Evolutionary conservation across 163 green algal genomes (phyloP).

Genomic region (Trebouxiophyceae sp.): DNA sequence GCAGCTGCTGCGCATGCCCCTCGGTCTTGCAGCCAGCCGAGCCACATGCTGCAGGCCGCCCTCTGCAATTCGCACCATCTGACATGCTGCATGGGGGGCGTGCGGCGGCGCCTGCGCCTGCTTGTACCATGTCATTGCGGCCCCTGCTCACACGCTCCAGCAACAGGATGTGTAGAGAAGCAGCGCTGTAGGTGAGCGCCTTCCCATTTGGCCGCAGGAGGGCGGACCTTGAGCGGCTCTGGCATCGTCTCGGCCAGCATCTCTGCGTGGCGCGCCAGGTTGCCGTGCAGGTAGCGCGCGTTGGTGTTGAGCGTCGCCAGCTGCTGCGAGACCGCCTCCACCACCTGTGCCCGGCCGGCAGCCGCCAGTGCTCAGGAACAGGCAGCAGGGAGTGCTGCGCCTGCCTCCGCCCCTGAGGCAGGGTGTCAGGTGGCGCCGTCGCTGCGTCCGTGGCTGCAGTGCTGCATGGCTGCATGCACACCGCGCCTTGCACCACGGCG

Average conservation of each 20-base stretch:
- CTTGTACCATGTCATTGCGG: too few relatives aligned
- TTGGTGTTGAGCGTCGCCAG: slow-evolving; percentile 75
- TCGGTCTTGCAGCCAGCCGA: not conserved
- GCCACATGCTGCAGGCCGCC: not conserved
- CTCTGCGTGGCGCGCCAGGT: slow-evolving; percentile 37
- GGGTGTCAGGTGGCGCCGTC: too few relatives aligned
- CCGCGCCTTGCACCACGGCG: too few relatives aligned
- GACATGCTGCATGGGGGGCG: too few relatives aligned
- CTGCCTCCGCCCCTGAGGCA: not conserved
- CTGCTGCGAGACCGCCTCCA: slow-evolving; percentile 44
- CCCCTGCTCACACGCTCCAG: too few relatives aligned
- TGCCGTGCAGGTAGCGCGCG: slow-evolving; percentile 57
- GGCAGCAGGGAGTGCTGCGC: not conserved
- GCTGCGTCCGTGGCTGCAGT: too few relatives aligned
- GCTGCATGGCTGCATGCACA: too few relatives aligned
- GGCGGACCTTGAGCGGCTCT: slow-evolving; percentile 33
- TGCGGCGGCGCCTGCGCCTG: too few relatives aligned
- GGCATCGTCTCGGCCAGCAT: slow-evolving; percentile 45
- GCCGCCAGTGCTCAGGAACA: not conserved
- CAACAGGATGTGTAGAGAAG: too few relatives aligned
- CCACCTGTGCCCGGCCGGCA: slow-evolving; percentile 36
- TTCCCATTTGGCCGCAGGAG: too few relatives aligned
- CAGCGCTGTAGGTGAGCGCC: too few relatives aligned
- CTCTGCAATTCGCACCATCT: not conserved
- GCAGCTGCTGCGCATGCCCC: too few relatives aligned